Conservation (phyloP, 352 stramenopile genomes). For the Saprolegnia diclina region DNA sequence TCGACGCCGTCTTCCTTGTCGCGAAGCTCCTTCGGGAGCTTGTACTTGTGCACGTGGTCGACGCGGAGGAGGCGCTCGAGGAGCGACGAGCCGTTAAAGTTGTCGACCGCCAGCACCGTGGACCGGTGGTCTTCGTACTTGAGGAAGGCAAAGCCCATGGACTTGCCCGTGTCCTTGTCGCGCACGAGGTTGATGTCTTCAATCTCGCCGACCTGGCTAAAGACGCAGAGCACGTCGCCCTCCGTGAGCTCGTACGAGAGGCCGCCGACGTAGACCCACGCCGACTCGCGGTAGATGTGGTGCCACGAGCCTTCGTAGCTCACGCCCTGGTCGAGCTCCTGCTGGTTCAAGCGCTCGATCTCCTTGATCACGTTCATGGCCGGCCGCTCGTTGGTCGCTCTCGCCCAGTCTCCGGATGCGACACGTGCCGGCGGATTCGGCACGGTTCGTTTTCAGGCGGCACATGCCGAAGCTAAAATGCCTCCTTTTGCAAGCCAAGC, state of each 20-base stretch:
- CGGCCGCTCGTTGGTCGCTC: neutral
- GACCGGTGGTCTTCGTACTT: conserved; percentile 97
- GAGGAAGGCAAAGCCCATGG: conserved; percentile 93
- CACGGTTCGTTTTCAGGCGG: neutral
- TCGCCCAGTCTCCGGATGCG: neutral
- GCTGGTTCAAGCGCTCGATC: conserved; percentile 79
- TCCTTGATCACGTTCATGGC: conserved; percentile 76
- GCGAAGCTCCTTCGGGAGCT: conserved; percentile 88
- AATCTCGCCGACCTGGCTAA: conserved; percentile 81
- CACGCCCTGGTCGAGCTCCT: conserved; percentile 69
- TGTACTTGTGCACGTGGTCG: conserved; percentile 98
- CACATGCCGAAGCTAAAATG: too few relatives aligned
- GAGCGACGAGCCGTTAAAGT: conserved; percentile 90
- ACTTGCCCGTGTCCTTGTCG: conserved; percentile 95
- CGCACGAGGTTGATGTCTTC: conserved; percentile 97
- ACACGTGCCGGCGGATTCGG: neutral
- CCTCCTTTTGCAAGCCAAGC: too few relatives aligned
- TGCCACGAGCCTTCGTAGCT: conserved; percentile 66
- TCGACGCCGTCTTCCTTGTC: conserved; percentile 53
- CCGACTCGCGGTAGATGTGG: conserved; percentile 87
- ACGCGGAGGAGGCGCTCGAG: conserved; percentile 91
- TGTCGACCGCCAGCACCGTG: conserved; percentile 97
- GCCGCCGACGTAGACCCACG: conserved; percentile 96
- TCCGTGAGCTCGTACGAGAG: conserved; percentile 92
- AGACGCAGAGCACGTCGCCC: conserved; percentile 92